These are phyloP conservation scores for Crucihimalaya himalaica DNA, from an alignment of 345 rosid species.

Conservation along the genomic window DNA sequence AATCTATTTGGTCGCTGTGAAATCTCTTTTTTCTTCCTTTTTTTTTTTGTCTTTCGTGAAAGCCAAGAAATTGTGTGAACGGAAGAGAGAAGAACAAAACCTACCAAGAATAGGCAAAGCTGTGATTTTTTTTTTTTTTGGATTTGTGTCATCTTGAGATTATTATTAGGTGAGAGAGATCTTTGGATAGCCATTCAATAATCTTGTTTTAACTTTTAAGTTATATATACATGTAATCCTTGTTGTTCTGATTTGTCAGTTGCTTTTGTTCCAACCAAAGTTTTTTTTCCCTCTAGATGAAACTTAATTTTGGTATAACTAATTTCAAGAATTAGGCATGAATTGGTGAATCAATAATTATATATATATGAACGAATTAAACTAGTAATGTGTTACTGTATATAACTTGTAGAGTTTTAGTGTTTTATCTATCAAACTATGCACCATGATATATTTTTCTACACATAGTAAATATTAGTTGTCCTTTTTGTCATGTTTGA, in stretches of 20 bases:
- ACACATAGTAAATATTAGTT: neutral
- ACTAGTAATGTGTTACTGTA: slow-evolving; percentile 1
- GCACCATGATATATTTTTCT: neutral
- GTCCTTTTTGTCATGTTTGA: neutral
- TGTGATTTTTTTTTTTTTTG: neutral
- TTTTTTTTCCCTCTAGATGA: neutral
- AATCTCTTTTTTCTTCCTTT: neutral
- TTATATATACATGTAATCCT: slow-evolving; percentile 24
- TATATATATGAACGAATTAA: slow-evolving; percentile 6
- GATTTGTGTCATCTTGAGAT: slow-evolving; percentile 30
- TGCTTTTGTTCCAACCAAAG: slow-evolving; percentile 25
- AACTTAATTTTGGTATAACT: slow-evolving; percentile 19
- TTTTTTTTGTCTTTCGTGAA: neutral
- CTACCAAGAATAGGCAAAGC: slow-evolving; percentile 34
- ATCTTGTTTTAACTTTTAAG: slow-evolving; percentile 28
- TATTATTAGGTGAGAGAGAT: slow-evolving; percentile 38
- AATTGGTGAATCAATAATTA: neutral
- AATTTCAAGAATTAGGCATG: slow-evolving; percentile 3
- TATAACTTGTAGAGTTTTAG: neutral
- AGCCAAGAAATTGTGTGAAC: slow-evolving; percentile 19
- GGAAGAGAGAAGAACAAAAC: slow-evolving; percentile 42
- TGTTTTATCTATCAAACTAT: neutral
- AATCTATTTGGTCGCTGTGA: neutral
- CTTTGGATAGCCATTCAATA: slow-evolving; percentile 42
- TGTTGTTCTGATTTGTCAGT: slow-evolving; percentile 31